These are phyloP conservation scores for Boletus vermiculosoides DNA, from an alignment of 768 basidiomycete genomes.

Conservation along the genomic window DNA sequence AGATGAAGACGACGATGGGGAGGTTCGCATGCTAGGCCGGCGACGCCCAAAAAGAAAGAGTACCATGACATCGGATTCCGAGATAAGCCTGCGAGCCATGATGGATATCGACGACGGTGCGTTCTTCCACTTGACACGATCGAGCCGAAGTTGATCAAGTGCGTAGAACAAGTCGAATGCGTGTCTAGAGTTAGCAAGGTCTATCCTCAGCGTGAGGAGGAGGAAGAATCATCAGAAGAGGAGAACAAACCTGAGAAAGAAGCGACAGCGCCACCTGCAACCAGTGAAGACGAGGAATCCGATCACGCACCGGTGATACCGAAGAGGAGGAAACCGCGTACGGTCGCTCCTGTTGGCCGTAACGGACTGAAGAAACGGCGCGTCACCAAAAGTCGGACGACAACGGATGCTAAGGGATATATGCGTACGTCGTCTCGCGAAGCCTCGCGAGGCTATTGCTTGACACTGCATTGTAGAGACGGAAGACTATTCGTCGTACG, in stretches of 20 bases:
- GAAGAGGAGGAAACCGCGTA: constrained; percentile 48
- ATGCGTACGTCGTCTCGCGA: constrained; percentile 48
- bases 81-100: constrained; percentile 50
- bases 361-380: constrained; percentile 78
- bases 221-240: constrained; percentile 25
- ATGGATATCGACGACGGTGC: constrained; percentile 80
- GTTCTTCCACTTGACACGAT: constrained; percentile 25
- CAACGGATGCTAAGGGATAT: constrained; percentile 67
- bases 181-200: constrained; percentile 17
- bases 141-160: constrained; percentile 9
- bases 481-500: constrained; percentile 79
- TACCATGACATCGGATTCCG: constrained; percentile 43
- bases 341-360: constrained; percentile 65
- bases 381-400: constrained; percentile 55
- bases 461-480: constrained; percentile 44
- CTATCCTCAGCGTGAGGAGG: constrained; percentile 24
- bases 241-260: constrained; percentile 35
- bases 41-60: constrained; percentile 35
- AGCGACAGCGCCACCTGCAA: constrained; percentile 27
- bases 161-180: constrained; percentile 27
- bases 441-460: background rate
- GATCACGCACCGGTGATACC: constrained; percentile 35
- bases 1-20: constrained; percentile 54
- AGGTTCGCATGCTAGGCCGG: constrained; percentile 21
- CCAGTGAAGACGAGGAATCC: constrained; percentile 29